phyloP scores from a whole-genome alignment of 2,329 filamentous ascomycete genomes.

The Ophiobolus disseminans region DNA sequence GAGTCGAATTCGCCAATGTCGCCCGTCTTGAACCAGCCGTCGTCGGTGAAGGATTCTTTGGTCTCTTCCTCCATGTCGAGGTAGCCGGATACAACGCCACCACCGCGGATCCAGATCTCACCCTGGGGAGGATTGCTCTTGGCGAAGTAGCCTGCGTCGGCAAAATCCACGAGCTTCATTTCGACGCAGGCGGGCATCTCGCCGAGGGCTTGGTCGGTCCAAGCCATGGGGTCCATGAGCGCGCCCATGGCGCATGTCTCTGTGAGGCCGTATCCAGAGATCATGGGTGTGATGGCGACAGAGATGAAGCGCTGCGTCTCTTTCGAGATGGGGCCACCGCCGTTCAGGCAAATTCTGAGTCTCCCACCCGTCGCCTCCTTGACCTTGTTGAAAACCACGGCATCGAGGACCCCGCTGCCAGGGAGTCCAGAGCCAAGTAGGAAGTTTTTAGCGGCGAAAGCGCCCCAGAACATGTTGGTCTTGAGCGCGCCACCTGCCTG shows the following conservation, averaged over 20 bases:
- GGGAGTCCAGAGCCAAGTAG: slow-evolving; percentile 67
- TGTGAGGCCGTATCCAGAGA: slow-evolving; percentile 91
- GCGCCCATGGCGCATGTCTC: slow-evolving; percentile 87
- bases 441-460: slow-evolving; percentile 67
- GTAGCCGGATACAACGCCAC: slow-evolving; percentile 77
- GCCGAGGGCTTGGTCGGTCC: slow-evolving; percentile 78
- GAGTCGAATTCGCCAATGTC: slow-evolving; percentile 90
- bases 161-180: slow-evolving; percentile 88
- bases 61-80: slow-evolving; percentile 88
- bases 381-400: slow-evolving; percentile 88
- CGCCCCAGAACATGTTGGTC: slow-evolving; percentile 79
- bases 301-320: slow-evolving; percentile 91
- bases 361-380: slow-evolving; percentile 87
- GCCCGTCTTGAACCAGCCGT: slow-evolving; percentile 97
- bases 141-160: slow-evolving; percentile 84
- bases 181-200: slow-evolving; percentile 80
- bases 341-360: slow-evolving; percentile 90
- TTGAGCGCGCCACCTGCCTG: slow-evolving; percentile 73
- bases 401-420: slow-evolving; percentile 74
- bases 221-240: slow-evolving; percentile 84
- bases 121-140: slow-evolving; percentile 82
- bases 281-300: slow-evolving; percentile 91
- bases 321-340: slow-evolving; percentile 86
- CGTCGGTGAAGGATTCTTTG: slow-evolving; percentile 73
- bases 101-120: slow-evolving; percentile 88